Percentiles rank a stretch among this genome's conserved stretches.
Conservation (phyloP, 331 rosid species). For the Erythrophleum ivorense region DNA sequence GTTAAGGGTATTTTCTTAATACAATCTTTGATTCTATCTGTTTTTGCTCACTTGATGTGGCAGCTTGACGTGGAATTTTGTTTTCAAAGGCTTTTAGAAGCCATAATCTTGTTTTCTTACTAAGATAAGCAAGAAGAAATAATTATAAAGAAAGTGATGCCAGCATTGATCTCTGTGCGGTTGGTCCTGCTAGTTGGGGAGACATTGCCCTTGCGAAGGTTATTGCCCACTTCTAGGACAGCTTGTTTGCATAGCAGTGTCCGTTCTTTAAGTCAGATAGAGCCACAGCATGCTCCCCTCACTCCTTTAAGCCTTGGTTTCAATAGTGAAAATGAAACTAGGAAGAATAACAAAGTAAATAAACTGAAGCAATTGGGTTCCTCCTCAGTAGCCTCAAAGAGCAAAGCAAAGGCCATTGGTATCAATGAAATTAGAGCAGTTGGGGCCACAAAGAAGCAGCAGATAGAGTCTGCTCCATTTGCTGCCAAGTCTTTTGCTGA, state of each 20-base stretch:
- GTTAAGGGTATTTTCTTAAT: neutral
- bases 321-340: constrained; percentile 48
- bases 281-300: constrained; percentile 52
- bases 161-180: constrained; percentile 58
- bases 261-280: constrained; percentile 45
- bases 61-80: constrained; percentile 10
- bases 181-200: constrained; percentile 71
- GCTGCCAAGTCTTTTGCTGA: constrained; percentile 78
- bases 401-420: constrained; percentile 52
- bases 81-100: constrained; percentile 28
- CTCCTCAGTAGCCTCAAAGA: constrained; percentile 48
- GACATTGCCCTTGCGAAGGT: constrained; percentile 58
- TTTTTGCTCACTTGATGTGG: neutral
- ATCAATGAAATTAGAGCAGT: constrained; percentile 47
- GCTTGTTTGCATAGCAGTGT: constrained; percentile 61
- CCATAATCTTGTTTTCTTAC: constrained; percentile 28
- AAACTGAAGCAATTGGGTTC: constrained; percentile 49
- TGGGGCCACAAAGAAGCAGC: constrained; percentile 40
- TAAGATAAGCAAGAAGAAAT: constrained; percentile 4
- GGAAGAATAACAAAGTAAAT: constrained; percentile 36
- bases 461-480: constrained; percentile 67
- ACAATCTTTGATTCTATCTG: neutral
- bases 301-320: constrained; percentile 63
- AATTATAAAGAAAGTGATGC: constrained; percentile 50
- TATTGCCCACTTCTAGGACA: constrained; percentile 54